These are phyloP conservation scores for Coprinellus micaceus DNA, from an alignment of 768 basidiomycete genomes.

Conservation along the genomic window DNA sequence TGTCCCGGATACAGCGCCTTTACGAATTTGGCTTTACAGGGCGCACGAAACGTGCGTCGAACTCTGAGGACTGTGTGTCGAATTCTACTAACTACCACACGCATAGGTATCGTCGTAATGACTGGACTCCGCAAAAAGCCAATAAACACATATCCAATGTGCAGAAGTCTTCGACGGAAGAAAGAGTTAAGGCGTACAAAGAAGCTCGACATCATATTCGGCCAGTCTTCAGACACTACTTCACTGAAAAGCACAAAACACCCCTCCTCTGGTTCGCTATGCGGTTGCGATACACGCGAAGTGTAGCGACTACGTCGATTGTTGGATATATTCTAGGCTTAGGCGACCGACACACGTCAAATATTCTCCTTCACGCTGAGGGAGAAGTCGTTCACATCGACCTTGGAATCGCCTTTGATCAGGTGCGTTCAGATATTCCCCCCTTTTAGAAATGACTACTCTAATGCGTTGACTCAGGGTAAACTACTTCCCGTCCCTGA, in stretches of 20 bases:
- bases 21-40: conserved; percentile 55
- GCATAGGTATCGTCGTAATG: conserved; percentile 63
- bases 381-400: conserved; percentile 96
- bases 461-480: conserved; percentile 58
- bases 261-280: conserved; percentile 92
- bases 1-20: conserved; percentile 69
- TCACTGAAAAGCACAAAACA: conserved; percentile 83
- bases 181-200: conserved; percentile 29
- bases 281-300: conserved; percentile 86
- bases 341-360: conserved; percentile 88
- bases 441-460: not conserved
- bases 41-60: conserved; percentile 60
- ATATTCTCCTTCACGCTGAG: conserved; percentile 82
- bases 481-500: conserved; percentile 77
- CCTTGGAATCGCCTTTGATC: conserved; percentile 94
- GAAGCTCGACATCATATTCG: conserved; percentile 45
- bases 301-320: conserved; percentile 90
- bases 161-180: conserved; percentile 26
- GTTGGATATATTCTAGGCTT: conserved; percentile 91
- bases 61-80: not conserved
- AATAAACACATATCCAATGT: conserved; percentile 9
- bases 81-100: not conserved
- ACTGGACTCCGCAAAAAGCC: conserved; percentile 35
- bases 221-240: conserved; percentile 93
- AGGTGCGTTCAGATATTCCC: conserved; percentile 42